Evolutionary conservation across 2,329 filamentous ascomycete genomes (phyloP).

Genomic region (Colletotrichum sp.): DNA sequence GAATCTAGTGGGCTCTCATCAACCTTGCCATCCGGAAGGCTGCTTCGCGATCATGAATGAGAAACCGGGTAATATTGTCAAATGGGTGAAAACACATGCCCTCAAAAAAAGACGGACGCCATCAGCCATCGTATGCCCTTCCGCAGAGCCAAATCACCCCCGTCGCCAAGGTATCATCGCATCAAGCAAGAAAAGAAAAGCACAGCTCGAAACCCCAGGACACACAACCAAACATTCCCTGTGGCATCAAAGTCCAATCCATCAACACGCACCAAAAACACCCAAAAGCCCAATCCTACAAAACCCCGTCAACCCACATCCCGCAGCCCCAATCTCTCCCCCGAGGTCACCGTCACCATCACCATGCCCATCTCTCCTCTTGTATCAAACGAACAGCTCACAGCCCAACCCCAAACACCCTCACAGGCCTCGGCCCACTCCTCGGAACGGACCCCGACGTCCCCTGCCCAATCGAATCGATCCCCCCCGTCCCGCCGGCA

Average conservation of each 20-base stretch:
- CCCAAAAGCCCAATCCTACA: neutral
- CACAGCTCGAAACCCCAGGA: accelerated
- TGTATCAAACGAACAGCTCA: neutral
- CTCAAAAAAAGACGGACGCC: no score
- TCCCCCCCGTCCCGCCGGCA: neutral
- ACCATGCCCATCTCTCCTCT: neutral
- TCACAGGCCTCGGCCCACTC: neutral
- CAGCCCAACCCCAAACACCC: neutral
- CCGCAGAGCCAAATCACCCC: neutral
- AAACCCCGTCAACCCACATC: neutral
- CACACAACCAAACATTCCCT: neutral
- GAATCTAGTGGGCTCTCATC: no score
- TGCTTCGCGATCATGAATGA: no score
- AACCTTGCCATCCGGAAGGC: no score
- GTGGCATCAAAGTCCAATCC: neutral
- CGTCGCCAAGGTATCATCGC: neutral
- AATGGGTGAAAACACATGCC: no score
- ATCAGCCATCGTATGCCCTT: no score
- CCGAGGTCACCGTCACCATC: neutral
- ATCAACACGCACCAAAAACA: neutral
- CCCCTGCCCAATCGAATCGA: conserved; percentile 1
- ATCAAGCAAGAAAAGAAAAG: neutral
- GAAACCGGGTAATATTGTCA: no score
- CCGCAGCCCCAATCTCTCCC: neutral
- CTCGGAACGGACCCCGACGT: neutral